Base-by-base conservation (phyloP, 345 rosid species). In the Heritiera littoralis region DNA sequence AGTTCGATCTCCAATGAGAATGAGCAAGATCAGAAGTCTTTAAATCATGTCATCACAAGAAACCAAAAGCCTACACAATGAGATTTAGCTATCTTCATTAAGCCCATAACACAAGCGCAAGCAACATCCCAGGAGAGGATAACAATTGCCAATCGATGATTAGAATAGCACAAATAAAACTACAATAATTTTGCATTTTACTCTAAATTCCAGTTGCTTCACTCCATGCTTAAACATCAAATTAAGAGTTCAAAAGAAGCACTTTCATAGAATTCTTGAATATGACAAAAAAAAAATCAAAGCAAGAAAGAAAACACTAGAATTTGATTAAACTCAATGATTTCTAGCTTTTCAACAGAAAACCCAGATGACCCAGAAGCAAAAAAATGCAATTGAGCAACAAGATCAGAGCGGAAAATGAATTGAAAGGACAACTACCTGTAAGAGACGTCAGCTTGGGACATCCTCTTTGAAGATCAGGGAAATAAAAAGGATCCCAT, bases 401-500 rank as follows among this genome's bases (percentile, higher is more conserved):
- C 3, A 7, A 23, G 8, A 58, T n/a, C 7, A n/a, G 61, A 43
- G 43, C 6, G 43, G 43, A 67, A n/a, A 67, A 43, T 7, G 43
- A 70, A 17, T 46, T 11, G 17, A 48, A 66, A 49, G 38, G 20
- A 15, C 3, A 11, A 70, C 23, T 70, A 72, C 75, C 75, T 72
- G 59, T 72, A 72, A 32, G 60, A 72, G 75, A 72, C 61, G 61
- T 72, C 61, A 72, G 75, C 60, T 32, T 51, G 75, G 61, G 75
- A 72, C 75, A 72, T 72, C 75, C 75, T 51, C 75, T 72, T 32
- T 49, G 61, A 54, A 52, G 9, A 72, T 72, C 63, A 72, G 46
- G 63, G 46, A 18, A 72, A 30, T 52, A 52, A 72, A 72, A 72
- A 32, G 61, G 46, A 72, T 32, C 20, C 45, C 61, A 72, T 71